A percentile compares a stretch with the other conserved stretches of the same genome.
Conservation (phyloP, 257 asterid species). For the Misopates orontium region DNA sequence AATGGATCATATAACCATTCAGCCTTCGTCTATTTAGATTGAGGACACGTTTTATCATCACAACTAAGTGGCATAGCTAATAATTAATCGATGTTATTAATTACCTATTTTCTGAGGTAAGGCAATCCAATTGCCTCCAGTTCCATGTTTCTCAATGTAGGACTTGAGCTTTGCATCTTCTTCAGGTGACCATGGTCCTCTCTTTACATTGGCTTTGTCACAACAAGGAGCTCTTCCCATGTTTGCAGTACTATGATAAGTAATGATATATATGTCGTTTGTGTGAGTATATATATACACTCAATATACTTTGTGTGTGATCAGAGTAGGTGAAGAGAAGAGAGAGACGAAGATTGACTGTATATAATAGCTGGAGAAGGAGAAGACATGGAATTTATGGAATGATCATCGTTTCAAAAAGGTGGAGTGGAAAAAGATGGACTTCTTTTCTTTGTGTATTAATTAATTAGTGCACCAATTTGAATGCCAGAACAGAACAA, state of each 20-base stretch:
- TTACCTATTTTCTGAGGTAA: constrained; percentile 32
- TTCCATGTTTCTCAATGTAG: constrained; percentile 30
- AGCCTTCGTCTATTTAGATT: no score
- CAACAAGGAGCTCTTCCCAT: constrained; percentile 41
- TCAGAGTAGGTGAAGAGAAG: constrained; percentile 8
- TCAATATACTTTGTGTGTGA: not conserved
- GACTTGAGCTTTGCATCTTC: constrained; percentile 30
- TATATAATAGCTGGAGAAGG: constrained; percentile 52
- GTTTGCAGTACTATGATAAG: not conserved
- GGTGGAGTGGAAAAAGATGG: constrained; percentile 34
- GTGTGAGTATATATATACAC: not conserved
- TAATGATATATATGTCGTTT: not conserved
- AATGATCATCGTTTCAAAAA: constrained; percentile 34
- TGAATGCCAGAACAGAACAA: constrained; percentile 29
- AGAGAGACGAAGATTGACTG: constrained; percentile 12
- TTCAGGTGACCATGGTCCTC: constrained; percentile 36
- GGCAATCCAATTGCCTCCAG: constrained; percentile 36
- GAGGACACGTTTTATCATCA: no score
- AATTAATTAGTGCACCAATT: constrained; percentile 27
- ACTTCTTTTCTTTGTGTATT: constrained; percentile 14
- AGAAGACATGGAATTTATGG: constrained; percentile 30
- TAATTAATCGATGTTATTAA: not conserved
- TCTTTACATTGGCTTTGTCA: constrained; percentile 36
- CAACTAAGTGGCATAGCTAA: no score
- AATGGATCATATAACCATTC: no score